These are phyloP conservation scores for Xerocomus brunneocitrinus DNA, from an alignment of 768 basidiomycete species.

Conservation along the genomic window DNA sequence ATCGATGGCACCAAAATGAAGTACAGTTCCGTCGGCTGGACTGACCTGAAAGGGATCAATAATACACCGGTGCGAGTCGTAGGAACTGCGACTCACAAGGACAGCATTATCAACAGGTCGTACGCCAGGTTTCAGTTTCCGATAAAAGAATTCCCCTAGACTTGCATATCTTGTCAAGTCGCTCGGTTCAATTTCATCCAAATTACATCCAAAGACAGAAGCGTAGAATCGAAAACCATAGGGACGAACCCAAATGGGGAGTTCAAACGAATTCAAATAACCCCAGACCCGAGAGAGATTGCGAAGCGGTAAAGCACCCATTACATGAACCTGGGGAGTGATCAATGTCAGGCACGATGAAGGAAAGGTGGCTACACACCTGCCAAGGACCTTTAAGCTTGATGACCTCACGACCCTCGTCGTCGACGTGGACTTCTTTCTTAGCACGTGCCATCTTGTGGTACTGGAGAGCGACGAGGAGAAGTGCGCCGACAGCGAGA, in stretches of 20 bases:
- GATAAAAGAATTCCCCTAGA: slow-evolving; percentile 96
- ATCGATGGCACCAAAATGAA: slow-evolving; percentile 87
- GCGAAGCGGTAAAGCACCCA: slow-evolving; percentile 90
- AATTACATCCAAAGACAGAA: slow-evolving; percentile 86
- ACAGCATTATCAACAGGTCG: slow-evolving; percentile 74
- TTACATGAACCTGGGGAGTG: slow-evolving; percentile 75
- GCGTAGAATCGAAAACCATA: slow-evolving; percentile 84
- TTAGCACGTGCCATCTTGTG: slow-evolving; percentile 49
- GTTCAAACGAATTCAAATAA: slow-evolving; percentile 86
- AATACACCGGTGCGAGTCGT: neutral
- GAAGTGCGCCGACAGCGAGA: slow-evolving; percentile 82
- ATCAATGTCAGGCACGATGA: neutral
- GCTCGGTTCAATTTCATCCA: slow-evolving; percentile 79
- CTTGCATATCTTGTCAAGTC: slow-evolving; percentile 78
- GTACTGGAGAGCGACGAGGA: slow-evolving; percentile 76
- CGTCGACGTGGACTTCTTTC: slow-evolving; percentile 72
- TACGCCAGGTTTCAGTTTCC: slow-evolving; percentile 74
- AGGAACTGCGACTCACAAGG: slow-evolving; percentile 46
- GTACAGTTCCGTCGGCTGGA: slow-evolving; percentile 88
- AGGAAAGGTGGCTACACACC: slow-evolving; percentile 39
- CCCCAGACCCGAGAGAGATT: slow-evolving; percentile 98
- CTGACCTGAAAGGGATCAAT: slow-evolving; percentile 54
- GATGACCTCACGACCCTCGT: slow-evolving; percentile 78
- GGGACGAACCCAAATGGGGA: slow-evolving; percentile 95
- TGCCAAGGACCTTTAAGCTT: slow-evolving; percentile 90